Evolutionary conservation across 495 filamentous ascomycete genomes (phyloP).

Genomic region (Podospora pseudocomata): DNA sequence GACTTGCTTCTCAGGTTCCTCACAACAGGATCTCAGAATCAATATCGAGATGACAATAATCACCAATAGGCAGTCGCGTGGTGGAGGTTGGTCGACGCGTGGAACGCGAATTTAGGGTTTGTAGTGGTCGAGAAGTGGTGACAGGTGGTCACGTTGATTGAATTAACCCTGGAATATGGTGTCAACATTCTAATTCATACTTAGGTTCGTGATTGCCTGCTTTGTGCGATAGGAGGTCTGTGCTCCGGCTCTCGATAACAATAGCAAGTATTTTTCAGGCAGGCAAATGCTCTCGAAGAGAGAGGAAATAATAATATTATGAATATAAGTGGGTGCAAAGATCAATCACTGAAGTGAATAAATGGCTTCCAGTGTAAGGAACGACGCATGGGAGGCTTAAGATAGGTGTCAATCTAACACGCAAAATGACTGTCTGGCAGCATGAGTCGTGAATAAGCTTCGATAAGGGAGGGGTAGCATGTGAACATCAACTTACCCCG

Average conservation of each 20-base stretch:
- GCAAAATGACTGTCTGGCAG: neutral
- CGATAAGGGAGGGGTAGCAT: neutral
- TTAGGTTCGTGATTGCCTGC: too few species aligned
- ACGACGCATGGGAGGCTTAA: too few species aligned
- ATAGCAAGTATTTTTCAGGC: neutral
- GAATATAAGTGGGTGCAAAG: too few species aligned
- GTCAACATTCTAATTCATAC: neutral
- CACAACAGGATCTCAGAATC: neutral
- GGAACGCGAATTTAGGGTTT: neutral
- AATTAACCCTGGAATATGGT: neutral
- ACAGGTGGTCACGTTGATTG: conserved; percentile 1
- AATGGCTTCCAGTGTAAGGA: too few species aligned
- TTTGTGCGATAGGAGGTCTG: neutral
- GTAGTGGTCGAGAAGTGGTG: neutral
- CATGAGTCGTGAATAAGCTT: neutral
- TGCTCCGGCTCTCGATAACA: neutral
- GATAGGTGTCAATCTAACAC: too few species aligned
- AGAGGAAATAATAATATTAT: neutral
- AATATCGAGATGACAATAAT: neutral
- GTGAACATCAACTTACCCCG: neutral
- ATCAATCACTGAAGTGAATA: too few species aligned
- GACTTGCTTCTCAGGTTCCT: neutral
- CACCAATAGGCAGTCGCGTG: neutral
- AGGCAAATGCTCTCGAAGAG: neutral
- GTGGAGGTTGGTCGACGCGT: neutral